These are phyloP conservation scores for Corylus americana DNA, from an alignment of 306 rosid species.

Conservation along the genomic window DNA sequence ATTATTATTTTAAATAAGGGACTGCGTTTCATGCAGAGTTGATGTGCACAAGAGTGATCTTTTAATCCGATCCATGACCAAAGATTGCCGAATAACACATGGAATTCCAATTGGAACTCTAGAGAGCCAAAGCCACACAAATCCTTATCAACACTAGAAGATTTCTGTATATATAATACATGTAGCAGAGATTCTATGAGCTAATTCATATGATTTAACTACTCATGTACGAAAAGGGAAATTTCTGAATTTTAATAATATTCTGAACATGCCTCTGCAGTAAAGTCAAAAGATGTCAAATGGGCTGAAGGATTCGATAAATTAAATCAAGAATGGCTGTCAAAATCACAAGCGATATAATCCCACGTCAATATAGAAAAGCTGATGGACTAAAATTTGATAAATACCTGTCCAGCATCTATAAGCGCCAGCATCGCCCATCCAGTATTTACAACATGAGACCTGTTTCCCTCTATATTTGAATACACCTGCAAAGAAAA, in stretches of 20 bases:
- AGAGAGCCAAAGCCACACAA: background rate
- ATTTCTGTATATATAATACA: background rate
- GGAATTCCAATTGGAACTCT: background rate
- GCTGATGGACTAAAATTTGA: slow-evolving; percentile 11
- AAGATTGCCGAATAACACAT: background rate
- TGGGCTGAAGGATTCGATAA: background rate
- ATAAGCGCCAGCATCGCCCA: slow-evolving; percentile 84
- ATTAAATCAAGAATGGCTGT: background rate
- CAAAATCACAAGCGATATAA: background rate
- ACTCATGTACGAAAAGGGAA: background rate
- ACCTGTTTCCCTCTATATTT: slow-evolving; percentile 54
- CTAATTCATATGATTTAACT: background rate
- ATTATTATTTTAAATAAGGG: no score
- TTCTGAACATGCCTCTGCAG: background rate
- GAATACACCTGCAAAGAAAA: slow-evolving; percentile 61
- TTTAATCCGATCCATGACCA: background rate
- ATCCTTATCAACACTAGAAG: background rate
- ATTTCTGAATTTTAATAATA: background rate
- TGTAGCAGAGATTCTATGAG: background rate
- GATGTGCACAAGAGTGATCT: background rate
- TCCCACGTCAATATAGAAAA: slow-evolving; percentile 7
- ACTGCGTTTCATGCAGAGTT: background rate
- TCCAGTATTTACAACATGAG: slow-evolving; percentile 77
- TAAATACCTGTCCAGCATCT: slow-evolving; percentile 73
- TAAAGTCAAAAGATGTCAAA: background rate